Evolutionary conservation across 2,329 filamentous ascomycete genomes (phyloP).

Genomic region (Huntiella moniliformis): DNA sequence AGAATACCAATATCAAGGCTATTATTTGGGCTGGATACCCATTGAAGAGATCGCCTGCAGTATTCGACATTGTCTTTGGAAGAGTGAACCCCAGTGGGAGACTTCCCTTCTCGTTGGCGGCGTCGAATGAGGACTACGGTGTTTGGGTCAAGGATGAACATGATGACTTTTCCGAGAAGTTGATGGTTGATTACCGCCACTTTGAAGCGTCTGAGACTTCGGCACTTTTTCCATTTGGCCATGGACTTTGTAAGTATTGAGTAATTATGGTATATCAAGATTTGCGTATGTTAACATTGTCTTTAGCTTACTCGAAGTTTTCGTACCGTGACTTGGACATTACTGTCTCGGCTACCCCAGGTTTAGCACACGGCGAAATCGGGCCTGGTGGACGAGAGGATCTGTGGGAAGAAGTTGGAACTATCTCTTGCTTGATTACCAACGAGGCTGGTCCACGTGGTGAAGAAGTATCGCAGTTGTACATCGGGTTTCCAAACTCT

Average conservation of each 20-base stretch:
- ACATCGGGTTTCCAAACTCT: constrained; percentile 29
- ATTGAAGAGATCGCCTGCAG: constrained; percentile 65
- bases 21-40: constrained; percentile 69
- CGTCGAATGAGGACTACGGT: constrained; percentile 27
- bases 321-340: constrained; percentile 37
- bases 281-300: background rate
- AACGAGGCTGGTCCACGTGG: constrained; percentile 39
- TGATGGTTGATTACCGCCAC: constrained; percentile 66
- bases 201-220: constrained; percentile 49
- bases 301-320: constrained; percentile 47
- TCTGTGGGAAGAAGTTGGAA: constrained; percentile 48
- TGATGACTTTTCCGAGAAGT: constrained; percentile 63
- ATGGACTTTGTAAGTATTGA: constrained; percentile 45
- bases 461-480: constrained; percentile 37
- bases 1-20: constrained; percentile 35
- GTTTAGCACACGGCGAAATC: constrained; percentile 44
- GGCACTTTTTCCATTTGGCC: constrained; percentile 58
- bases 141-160: constrained; percentile 18
- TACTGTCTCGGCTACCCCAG: constrained; percentile 21
- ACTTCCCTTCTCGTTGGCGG: constrained; percentile 44
- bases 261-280: background rate
- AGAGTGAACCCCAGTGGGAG: constrained; percentile 57
- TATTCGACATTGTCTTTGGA: constrained; percentile 61
- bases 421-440: constrained; percentile 32
- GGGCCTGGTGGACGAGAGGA: constrained; percentile 34